Base-by-base conservation (phyloP, 2,329 filamentous ascomycete species). In the Fusarium cyanostomum region DNA sequence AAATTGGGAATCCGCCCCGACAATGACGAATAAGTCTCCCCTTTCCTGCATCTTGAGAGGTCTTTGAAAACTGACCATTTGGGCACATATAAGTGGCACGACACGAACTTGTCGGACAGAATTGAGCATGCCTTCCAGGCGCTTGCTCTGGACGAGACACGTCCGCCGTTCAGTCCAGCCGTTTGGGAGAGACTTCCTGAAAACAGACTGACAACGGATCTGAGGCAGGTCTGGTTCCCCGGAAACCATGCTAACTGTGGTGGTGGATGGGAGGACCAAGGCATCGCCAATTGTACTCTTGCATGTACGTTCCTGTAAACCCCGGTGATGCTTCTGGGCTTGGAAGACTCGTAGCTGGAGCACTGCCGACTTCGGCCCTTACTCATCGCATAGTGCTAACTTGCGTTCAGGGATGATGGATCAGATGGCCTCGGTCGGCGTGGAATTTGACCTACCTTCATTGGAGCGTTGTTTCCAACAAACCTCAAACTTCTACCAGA, bases 161-260 rank as follows among this genome's bases (percentile, higher is more conserved):
- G 85, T 8, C 72, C 79, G 1, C 80, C 84, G 0, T 88, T 87
- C 57, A 75, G 73, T n/a, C 84, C 84, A 11, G 82, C 84, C 3
- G 72, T 87, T 2, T 87, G 83, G 84, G 81, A 85, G 64, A 75
- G 80, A 16, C 72, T 74, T 8, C 73, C 73, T 0, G 71, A 74
- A 24, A 76, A 79, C 27, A 73, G 71, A 31, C 67, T 74, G 12
- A 75, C 72, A 18, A 81, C 80, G 2, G 77, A 84, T 56, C 73
- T 84, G 39, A 76, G 80, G 26, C 82, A 84, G 60, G 80, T 83
- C 11, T 89, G 87, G 87, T 92, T 93, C 68, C 87, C 90, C 0
- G 90, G 90, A 7, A 86, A 84, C 45, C 90, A 93, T 71, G 86
- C 82, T 10, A 90, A 92, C 67, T 86, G 90, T 42, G 89, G 89